Base-by-base conservation (phyloP, 345 rosid genomes). In the Acer saccharum region DNA sequence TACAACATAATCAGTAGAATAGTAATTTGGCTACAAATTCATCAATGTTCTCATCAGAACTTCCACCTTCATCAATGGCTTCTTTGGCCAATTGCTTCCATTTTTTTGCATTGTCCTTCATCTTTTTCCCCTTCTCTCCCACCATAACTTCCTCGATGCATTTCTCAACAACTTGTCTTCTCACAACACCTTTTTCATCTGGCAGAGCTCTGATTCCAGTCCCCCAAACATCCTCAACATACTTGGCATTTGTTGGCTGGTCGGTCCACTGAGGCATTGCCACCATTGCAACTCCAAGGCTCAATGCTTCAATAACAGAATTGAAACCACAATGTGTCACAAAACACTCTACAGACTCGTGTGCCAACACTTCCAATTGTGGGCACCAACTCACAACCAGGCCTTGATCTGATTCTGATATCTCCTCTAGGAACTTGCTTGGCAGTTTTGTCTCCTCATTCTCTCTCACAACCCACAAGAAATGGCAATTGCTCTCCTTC, bases 191-290 rank as follows among this genome's bases (percentile, higher is more conserved):
- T 10, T 77, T 20, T 25, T 82, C 78, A 41, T 75, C 66, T 6
- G 60, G 55, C 54, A 0, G 0, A 65, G 71, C 85, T 69, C 81
- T 78, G 2, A 84, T 72, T 43, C 88, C 89, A 2, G 70, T 54
- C 55, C 54, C 80, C 88, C 91, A 86, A 2, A 88, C 77, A 69
- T 88, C 87, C 80, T 76, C 84, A 3, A 86, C 61, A 12, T 7
- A 77, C 79, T 86, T 83, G 0, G 89, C 80, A 46, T 86, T 86
- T 0, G 86, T 85, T 18, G 78, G 44, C 43, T 88, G 91, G 61
- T 88, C 91, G 0, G 76, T 77, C 87, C 91, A 86, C 23, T 81
- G 89, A 0, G 89, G 89, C 79, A 86, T 60, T 3, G 79, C 87
- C 74, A 84, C 86, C 74, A 86, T 71, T 25, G 87, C 89, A 17